Evolutionary conservation across 1,284 basidiomycete genomes (phyloP), one percentile per base, ranked within the genome.

Genomic region (Pseudozyma flocculosa): DNA sequence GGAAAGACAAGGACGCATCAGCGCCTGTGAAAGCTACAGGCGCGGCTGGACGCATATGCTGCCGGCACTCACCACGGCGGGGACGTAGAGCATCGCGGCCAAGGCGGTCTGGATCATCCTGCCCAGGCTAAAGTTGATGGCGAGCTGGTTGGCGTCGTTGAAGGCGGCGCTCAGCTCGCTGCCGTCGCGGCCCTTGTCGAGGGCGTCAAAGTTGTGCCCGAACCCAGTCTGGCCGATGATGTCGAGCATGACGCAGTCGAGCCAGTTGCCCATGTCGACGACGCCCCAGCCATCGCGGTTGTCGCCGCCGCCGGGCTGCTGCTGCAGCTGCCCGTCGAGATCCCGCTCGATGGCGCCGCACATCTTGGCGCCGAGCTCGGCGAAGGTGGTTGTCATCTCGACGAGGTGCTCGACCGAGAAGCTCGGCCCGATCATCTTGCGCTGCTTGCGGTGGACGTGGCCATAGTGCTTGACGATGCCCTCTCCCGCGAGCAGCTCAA

Each of bases 151-250:
- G 44, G 56, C 52, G 17, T 41, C 15, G 43, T 66, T 61, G 44
- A 66, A 66, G 7, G 54, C 58, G 0, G 48, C 34, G 22, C 45
- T 50, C 1, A 66, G 40, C 40, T 61, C 62, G 4, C 48, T 54
- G 2, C 55, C 52, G n/a, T 56, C 50, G 2, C 68, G 34, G 1
- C 70, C 70, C 21, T 49, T 46, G 4, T 75, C 63, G 2, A 76
- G 47, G 17, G 72, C 61, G 0, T 45, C 21, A 32, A 75, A 76
- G 18, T 56, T 43, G 43, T 68, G 63, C 22, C 64, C 59, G 47
- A 78, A 78, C 2, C 74, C 75, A 3, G 70, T 60, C 39, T 68
- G 63, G 26, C 75, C 75, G 40, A 78, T 76, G 42, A 78, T 76
- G 40, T 72, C 70, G 26, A 72, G 54, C 53, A 67, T 72, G 4